These are phyloP conservation scores for Letharia columbiana DNA, from an alignment of 495 filamentous ascomycete genomes.

Conservation along the genomic window DNA sequence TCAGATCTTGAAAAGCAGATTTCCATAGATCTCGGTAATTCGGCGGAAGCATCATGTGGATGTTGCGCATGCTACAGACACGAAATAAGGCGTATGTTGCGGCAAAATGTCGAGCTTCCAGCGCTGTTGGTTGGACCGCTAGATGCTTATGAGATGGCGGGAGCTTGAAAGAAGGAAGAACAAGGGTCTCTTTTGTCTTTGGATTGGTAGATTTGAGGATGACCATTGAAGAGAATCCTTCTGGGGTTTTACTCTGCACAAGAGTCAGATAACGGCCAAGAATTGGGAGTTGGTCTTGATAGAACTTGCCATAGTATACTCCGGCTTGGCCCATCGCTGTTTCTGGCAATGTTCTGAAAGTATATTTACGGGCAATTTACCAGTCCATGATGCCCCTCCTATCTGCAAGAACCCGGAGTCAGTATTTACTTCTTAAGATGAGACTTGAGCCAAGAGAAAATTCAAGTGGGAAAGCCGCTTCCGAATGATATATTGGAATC, in stretches of 20 bases:
- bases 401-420: conserved; percentile 37
- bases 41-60: conserved; percentile 91
- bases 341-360: conserved; percentile 92
- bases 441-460: neutral
- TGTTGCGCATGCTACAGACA: conserved; percentile 86
- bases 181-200: conserved; percentile 69
- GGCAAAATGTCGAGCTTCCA: conserved; percentile 89
- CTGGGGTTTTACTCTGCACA: conserved; percentile 39
- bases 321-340: conserved; percentile 89
- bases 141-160: conserved; percentile 63
- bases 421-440: neutral
- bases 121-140: conserved; percentile 57
- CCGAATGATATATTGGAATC: neutral
- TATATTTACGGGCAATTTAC: conserved; percentile 87
- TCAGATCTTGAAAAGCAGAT: conserved; percentile 68
- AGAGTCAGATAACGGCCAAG: neutral
- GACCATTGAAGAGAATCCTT: conserved; percentile 70
- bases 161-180: conserved; percentile 71
- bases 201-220: conserved; percentile 68
- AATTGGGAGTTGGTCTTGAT: conserved; percentile 10
- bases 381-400: conserved; percentile 93
- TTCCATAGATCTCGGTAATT: conserved; percentile 83
- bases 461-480: neutral
- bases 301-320: conserved; percentile 64
- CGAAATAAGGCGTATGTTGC: conserved; percentile 85